These are phyloP conservation scores for Suhomyces sp. DNA, from an alignment of 805 yeast genomes.

Conservation along the genomic window DNA sequence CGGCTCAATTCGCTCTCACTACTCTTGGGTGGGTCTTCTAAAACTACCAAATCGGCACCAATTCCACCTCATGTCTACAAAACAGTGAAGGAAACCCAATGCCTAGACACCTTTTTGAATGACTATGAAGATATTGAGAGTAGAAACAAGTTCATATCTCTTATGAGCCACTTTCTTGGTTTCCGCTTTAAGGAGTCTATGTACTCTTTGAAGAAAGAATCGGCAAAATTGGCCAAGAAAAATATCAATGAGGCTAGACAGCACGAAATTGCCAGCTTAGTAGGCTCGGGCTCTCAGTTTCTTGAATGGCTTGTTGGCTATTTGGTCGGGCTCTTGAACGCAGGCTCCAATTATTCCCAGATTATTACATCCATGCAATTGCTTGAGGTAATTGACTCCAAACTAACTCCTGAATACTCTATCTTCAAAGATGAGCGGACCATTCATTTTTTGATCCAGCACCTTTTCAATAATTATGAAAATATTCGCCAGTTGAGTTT, in stretches of 20 bases:
- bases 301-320: constrained; percentile 49
- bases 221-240: constrained; percentile 34
- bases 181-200: constrained; percentile 67
- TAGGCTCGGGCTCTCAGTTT: constrained; percentile 22
- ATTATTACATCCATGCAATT: constrained; percentile 15
- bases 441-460: constrained; percentile 54
- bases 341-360: constrained; percentile 47
- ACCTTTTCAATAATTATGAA: constrained; percentile 67
- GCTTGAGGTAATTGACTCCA: constrained; percentile 11
- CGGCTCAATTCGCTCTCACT: constrained; percentile 60
- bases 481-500: constrained; percentile 63
- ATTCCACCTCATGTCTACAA: constrained; percentile 46
- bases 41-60: constrained; percentile 41
- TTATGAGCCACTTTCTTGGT: constrained; percentile 55
- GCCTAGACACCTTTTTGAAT: constrained; percentile 50
- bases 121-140: constrained; percentile 62
- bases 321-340: constrained; percentile 53
- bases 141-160: constrained; percentile 62
- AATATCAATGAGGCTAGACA: constrained; percentile 11
- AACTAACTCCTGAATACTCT: constrained; percentile 42
- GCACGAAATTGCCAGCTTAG: constrained; percentile 1
- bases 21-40: constrained; percentile 55
- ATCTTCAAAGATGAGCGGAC: constrained; percentile 27
- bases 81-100: constrained; percentile 35
- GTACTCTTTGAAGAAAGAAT: constrained; percentile 53